Percentiles rank a stretch among this genome's conserved stretches.
phyloP scores from a whole-genome alignment of 805 yeast species.

The Yamadazyma laniorum region DNA sequence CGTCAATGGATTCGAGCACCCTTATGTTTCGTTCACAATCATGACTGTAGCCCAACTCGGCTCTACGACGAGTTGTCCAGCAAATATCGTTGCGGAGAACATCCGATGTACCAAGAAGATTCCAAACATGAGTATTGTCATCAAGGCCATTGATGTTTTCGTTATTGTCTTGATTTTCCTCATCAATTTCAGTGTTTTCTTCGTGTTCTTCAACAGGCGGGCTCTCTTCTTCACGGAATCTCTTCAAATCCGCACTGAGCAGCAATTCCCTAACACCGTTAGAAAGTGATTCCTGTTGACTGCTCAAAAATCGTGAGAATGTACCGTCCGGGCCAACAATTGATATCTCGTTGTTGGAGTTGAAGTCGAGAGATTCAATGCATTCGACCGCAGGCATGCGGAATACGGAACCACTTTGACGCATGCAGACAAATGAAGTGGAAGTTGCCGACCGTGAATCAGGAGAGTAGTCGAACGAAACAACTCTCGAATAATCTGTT shows the following conservation, averaged over 20 bases:
- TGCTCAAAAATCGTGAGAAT: slow-evolving; percentile 40
- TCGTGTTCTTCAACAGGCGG: slow-evolving; percentile 6
- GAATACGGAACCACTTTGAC: slow-evolving; percentile 87
- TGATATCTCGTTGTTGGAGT: slow-evolving; percentile 64
- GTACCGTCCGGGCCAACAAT: slow-evolving; percentile 60
- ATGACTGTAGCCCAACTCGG: slow-evolving; percentile 67
- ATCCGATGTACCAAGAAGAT: slow-evolving; percentile 31
- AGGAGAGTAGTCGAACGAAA: slow-evolving; percentile 81
- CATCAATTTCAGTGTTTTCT: slow-evolving; percentile 2
- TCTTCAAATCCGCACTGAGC: slow-evolving; percentile 5
- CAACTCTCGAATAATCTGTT: slow-evolving; percentile 77
- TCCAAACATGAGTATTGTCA: slow-evolving; percentile 22
- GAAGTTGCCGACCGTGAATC: slow-evolving; percentile 47
- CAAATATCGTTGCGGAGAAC: slow-evolving; percentile 73
- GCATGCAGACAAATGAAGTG: slow-evolving; percentile 76
- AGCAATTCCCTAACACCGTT: background rate
- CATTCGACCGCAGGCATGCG: slow-evolving; percentile 73
- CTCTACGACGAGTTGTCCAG: slow-evolving; percentile 67
- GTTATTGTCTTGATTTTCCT: background rate
- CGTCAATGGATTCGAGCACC: slow-evolving; percentile 51
- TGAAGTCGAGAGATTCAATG: slow-evolving; percentile 60
- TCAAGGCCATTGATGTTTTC: slow-evolving; percentile 3
- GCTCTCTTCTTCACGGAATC: slow-evolving; percentile 12
- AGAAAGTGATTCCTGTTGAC: slow-evolving; percentile 15
- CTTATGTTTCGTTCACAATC: slow-evolving; percentile 64